Evolutionary conservation across 1,284 basidiomycete species (phyloP).

Genomic region (Phellinidium pouzarii): DNA sequence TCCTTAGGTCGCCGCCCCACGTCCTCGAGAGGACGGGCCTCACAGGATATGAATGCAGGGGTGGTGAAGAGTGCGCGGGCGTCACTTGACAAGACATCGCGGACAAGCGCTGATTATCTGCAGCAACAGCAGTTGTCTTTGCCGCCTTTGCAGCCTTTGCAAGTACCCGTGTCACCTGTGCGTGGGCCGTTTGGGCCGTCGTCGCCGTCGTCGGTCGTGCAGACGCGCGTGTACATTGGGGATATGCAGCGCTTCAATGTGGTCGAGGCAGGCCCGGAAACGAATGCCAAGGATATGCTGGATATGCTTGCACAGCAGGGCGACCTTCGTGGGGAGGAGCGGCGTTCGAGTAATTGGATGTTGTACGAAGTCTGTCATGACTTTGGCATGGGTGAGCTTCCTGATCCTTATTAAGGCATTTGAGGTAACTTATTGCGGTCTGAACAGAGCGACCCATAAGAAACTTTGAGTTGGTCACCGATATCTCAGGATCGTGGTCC

Average conservation of each 20-base stretch:
- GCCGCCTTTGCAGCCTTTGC: slow-evolving; percentile 13
- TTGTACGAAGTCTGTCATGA: slow-evolving; percentile 75
- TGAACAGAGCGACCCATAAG: slow-evolving; percentile 75
- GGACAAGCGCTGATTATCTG: slow-evolving; percentile 4
- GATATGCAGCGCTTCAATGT: slow-evolving; percentile 68
- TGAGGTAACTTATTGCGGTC: slow-evolving; percentile 5
- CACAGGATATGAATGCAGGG: neutral
- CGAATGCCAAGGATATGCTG: slow-evolving; percentile 61
- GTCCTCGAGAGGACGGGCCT: slow-evolving; percentile 10
- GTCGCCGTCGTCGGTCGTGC: slow-evolving; percentile 29
- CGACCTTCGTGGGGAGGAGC: slow-evolving; percentile 47
- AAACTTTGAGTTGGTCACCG: slow-evolving; percentile 69
- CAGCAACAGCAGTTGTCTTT: slow-evolving; percentile 3
- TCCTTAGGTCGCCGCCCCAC: slow-evolving; percentile 25
- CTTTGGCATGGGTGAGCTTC: slow-evolving; percentile 71
- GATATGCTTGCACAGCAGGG: slow-evolving; percentile 56
- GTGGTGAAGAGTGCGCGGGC: slow-evolving; percentile 8
- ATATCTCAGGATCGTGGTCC: slow-evolving; percentile 79
- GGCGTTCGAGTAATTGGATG: slow-evolving; percentile 60
- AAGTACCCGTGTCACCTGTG: neutral
- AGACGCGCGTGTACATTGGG: slow-evolving; percentile 68
- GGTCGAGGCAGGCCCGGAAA: slow-evolving; percentile 55
- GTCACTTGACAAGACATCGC: slow-evolving; percentile 7
- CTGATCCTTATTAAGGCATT: slow-evolving; percentile 1
- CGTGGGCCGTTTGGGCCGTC: slow-evolving; percentile 23